A percentile compares a stretch with the other conserved stretches of the same genome.
phyloP scores from a whole-genome alignment of 1,139 yeast species.

The Suhomyces kunorum region DNA sequence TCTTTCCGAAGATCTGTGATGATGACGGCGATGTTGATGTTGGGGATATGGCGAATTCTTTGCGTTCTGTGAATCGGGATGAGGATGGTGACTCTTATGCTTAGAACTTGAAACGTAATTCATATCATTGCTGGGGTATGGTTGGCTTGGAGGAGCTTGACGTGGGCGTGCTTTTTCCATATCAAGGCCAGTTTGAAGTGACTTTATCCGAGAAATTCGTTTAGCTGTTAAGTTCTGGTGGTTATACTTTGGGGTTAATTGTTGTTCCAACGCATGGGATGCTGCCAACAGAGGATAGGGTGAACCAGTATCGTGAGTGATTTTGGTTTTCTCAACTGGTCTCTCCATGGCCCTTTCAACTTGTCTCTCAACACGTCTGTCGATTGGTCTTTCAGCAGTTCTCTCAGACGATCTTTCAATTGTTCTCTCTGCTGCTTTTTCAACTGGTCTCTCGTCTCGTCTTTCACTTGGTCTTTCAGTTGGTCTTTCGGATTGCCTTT shows the following conservation, averaged over 20 bases:
- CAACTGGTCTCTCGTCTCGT: neutral
- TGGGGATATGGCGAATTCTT: conserved; percentile 7
- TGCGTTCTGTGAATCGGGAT: conserved; percentile 4
- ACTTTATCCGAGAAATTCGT: conserved; percentile 15
- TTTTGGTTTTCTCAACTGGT: too few species aligned
- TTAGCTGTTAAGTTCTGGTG: conserved; percentile 15
- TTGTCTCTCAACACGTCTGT: neutral
- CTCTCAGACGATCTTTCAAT: neutral
- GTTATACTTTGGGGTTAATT: conserved; percentile 15
- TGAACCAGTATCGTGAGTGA: conserved; percentile 17
- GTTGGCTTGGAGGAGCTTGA: conserved; percentile 16
- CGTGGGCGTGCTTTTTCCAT: conserved; percentile 13
- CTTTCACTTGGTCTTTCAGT: neutral
- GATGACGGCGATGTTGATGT: conserved; percentile 5
- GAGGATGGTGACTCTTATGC: conserved; percentile 7
- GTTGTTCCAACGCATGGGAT: conserved; percentile 17
- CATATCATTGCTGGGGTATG: conserved; percentile 6
- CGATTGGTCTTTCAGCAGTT: neutral
- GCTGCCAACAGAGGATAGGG: conserved; percentile 25
- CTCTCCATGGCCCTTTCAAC: neutral
- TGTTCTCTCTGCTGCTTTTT: too few species aligned
- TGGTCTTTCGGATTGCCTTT: neutral
- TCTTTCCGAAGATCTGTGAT: conserved; percentile 10
- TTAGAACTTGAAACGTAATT: conserved; percentile 5
- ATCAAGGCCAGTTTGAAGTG: conserved; percentile 14